phyloP scores from a whole-genome alignment of 2,329 filamentous ascomycete genomes.

The Verticillium albo-atrum region DNA sequence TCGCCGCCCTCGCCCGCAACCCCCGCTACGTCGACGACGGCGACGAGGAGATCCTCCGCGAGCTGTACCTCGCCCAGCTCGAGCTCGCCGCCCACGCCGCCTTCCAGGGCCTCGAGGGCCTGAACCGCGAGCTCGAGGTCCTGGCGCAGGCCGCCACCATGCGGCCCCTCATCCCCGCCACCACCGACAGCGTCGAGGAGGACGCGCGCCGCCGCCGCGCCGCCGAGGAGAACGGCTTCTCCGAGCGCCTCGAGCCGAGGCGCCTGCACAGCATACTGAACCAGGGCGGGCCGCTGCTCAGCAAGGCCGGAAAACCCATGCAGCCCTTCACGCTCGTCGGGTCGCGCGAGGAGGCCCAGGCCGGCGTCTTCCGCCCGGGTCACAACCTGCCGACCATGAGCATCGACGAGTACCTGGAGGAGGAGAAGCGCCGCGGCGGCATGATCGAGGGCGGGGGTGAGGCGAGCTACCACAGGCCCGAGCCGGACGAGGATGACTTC shows the following conservation, averaged over 20 bases:
- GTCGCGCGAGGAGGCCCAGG: conserved; percentile 67
- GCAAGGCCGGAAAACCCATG: conserved; percentile 75
- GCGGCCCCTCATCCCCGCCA: conserved; percentile 31
- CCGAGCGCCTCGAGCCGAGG: conserved; percentile 67
- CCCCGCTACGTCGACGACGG: conserved; percentile 61
- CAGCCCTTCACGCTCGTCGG: conserved; percentile 86
- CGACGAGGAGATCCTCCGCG: conserved; percentile 81
- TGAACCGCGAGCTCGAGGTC: conserved; percentile 81
- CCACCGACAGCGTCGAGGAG: conserved; percentile 42
- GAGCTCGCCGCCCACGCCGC: conserved; percentile 70
- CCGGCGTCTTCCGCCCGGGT: conserved; percentile 82
- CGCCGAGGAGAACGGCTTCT: conserved; percentile 43
- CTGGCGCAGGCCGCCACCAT: conserved; percentile 65
- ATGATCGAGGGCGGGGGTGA: conserved; percentile 90
- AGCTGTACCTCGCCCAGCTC: conserved; percentile 73
- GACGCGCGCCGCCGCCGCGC: conserved; percentile 35
- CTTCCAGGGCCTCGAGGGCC: conserved; percentile 81
- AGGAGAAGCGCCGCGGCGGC: conserved; percentile 77
- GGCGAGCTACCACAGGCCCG: conserved; percentile 60
- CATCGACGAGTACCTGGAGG: conserved; percentile 95
- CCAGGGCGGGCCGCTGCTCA: conserved; percentile 65
- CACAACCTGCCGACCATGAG: conserved; percentile 96
- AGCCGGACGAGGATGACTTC: conserved; percentile 84
- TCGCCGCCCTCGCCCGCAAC: conserved; percentile 54
- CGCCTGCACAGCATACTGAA: conserved; percentile 44